Evolutionary conservation across 371 early-diverging fungal genomes (phyloP).

Genomic region (Mortierella sp.): DNA sequence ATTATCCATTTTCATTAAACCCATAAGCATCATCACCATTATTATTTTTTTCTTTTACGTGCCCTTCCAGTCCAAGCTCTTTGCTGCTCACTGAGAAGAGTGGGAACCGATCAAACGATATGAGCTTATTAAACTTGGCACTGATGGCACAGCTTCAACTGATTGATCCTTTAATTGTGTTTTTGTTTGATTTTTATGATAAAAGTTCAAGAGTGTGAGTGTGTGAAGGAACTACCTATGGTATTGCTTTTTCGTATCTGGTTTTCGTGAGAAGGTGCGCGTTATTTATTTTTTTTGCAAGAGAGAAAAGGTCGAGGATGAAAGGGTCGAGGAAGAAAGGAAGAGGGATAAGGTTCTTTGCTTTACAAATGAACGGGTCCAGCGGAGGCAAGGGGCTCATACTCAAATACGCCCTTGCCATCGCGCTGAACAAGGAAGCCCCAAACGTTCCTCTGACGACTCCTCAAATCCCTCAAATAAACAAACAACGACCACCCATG

Average conservation of each 20-base stretch:
- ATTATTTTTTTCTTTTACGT: not conserved
- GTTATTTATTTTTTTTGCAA: no score
- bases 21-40: not conserved
- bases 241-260: not conserved
- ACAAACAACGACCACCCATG: slow-evolving; percentile 32
- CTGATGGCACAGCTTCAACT: no score
- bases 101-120: no score
- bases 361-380: slow-evolving; percentile 7
- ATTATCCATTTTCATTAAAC: slow-evolving; percentile 12
- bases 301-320: not conserved
- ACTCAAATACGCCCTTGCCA: slow-evolving; percentile 14
- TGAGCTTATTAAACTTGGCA: no score
- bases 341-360: not conserved
- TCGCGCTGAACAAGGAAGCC: not conserved
- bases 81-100: no score
- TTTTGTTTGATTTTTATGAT: not conserved
- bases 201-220: not conserved
- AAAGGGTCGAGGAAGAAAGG: not conserved
- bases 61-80: not conserved
- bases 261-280: not conserved
- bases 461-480: slow-evolving; percentile 14
- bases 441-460: slow-evolving; percentile 10
- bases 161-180: not conserved
- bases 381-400: not conserved
- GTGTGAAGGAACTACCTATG: not conserved